Evolutionary conservation across 108 stramenopile species (phyloP).

Genomic region (Aurantiochytrium sp.): DNA sequence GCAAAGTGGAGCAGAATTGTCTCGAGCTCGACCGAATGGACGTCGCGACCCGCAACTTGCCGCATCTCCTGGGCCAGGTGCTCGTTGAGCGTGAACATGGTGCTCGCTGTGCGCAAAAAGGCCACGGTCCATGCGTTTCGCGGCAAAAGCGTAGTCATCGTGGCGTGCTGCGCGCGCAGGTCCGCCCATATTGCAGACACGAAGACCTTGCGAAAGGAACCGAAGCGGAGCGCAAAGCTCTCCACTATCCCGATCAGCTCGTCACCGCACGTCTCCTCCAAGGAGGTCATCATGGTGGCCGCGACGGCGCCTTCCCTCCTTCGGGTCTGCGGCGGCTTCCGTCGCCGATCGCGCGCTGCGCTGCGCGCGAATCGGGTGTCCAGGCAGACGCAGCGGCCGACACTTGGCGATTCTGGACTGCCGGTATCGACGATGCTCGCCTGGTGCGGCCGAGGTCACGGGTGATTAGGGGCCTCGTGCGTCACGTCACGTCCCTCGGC

Average conservation of each 20-base stretch:
- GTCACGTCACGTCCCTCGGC: too few relatives aligned
- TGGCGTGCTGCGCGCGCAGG: background rate
- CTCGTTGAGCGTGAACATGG: background rate
- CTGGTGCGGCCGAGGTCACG: too few relatives aligned
- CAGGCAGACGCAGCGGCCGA: too few relatives aligned
- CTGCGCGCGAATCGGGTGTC: too few relatives aligned
- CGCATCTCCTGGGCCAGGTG: background rate
- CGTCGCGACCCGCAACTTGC: background rate
- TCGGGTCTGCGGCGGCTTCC: background rate
- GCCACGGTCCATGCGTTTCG: background rate
- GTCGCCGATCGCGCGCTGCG: too few relatives aligned
- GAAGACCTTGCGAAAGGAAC: background rate
- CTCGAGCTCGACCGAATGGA: background rate
- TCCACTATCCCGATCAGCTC: background rate
- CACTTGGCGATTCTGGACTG: too few relatives aligned
- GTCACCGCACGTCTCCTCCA: background rate
- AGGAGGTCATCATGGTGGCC: background rate
- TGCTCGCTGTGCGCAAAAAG: background rate
- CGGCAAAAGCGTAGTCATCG: background rate
- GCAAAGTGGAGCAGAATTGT: background rate
- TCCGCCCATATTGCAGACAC: background rate
- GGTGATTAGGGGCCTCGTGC: too few relatives aligned
- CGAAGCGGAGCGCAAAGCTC: background rate
- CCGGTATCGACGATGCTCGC: too few relatives aligned
- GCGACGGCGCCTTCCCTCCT: background rate